Evolutionary conservation across 805 yeast genomes (phyloP), one percentile per base, ranked within the genome.

Genomic region (Saturnispora mendoncae): DNA sequence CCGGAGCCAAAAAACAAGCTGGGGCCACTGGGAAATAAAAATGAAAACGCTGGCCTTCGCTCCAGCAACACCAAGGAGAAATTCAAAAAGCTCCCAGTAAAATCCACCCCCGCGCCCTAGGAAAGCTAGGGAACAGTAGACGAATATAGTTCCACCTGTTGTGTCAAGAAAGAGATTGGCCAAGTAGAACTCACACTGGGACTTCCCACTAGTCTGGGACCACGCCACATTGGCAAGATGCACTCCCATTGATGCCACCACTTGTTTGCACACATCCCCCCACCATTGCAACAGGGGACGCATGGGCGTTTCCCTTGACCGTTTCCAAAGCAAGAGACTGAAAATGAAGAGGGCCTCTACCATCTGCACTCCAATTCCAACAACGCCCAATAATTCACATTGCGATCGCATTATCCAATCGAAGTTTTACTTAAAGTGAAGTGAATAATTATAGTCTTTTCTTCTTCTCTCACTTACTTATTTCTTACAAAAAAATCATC

Each of bases 171-270:
- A 69, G 29, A 90, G 72, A 53, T 84, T 90, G 41, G 92, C 66
- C 55, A 90, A 90, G 64, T 92, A 90, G 92, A 96, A 92, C 51
- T 85, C 90, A 61, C 97, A 92, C 6, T 95, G 94, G 37, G 39
- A 29, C 27, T 37, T 37, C 7, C 26, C 20, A 19, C 21, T 71
- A 74, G 28, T 65, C 71, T 4, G 57, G 64, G n/a, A 37, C 39
- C 39, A 37, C 2, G 21, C n/a, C 8, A 90, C 69, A 52, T 90
- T 90, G 54, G 88, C 64, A 7, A 82, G 66, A 57, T 90, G 98
- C 2, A 90, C 73, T 1, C 88, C 85, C 21, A 84, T 59, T 0
- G 97, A 86, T 0, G 97, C 98, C 18, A 85, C 63, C 1, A 90
- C 69, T 57, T 90, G 98, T 55, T 92, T 90, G 14, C 84, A 74